Percentiles rank a stretch among this genome's conserved stretches.
Evolutionary conservation across 768 basidiomycete genomes (phyloP).

Genomic region (Suillus bovinus): DNA sequence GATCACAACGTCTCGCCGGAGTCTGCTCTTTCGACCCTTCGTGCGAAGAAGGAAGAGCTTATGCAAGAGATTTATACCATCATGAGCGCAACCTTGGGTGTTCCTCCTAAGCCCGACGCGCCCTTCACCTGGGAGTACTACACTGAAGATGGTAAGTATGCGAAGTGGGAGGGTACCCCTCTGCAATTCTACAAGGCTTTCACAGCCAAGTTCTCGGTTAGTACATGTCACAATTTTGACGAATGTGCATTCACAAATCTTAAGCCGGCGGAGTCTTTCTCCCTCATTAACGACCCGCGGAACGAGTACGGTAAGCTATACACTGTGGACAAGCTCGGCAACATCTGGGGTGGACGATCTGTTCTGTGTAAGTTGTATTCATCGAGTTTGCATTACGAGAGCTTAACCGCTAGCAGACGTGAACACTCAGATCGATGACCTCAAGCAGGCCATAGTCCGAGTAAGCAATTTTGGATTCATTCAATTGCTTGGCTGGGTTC

Average conservation of each 20-base stretch:
- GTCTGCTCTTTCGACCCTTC: slow-evolving; percentile 53
- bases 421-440: slow-evolving; percentile 78
- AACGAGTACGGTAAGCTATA: slow-evolving; percentile 82
- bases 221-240: slow-evolving; percentile 21
- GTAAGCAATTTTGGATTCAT: slow-evolving; percentile 28
- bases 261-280: slow-evolving; percentile 78
- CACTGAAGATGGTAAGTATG: slow-evolving; percentile 72
- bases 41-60: slow-evolving; percentile 82
- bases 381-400: background rate
- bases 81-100: slow-evolving; percentile 84
- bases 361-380: slow-evolving; percentile 67
- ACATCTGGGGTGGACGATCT: slow-evolving; percentile 84
- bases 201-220: slow-evolving; percentile 54
- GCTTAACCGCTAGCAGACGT: slow-evolving; percentile 56
- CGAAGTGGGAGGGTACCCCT: slow-evolving; percentile 79
- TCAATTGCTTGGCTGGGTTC: background rate
- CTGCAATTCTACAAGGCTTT: slow-evolving; percentile 75
- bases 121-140: slow-evolving; percentile 89
- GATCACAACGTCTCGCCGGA: slow-evolving; percentile 45
- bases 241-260: slow-evolving; percentile 8
- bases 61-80: slow-evolving; percentile 84
- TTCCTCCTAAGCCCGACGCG: slow-evolving; percentile 73
- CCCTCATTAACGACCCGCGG: slow-evolving; percentile 92
- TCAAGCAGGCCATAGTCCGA: slow-evolving; percentile 83
- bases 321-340: slow-evolving; percentile 91